A percentile compares a stretch with the other conserved stretches of the same genome.
Conservation (phyloP, 441 rosid genomes). For the Rhodomyrtus psidioides region DNA sequence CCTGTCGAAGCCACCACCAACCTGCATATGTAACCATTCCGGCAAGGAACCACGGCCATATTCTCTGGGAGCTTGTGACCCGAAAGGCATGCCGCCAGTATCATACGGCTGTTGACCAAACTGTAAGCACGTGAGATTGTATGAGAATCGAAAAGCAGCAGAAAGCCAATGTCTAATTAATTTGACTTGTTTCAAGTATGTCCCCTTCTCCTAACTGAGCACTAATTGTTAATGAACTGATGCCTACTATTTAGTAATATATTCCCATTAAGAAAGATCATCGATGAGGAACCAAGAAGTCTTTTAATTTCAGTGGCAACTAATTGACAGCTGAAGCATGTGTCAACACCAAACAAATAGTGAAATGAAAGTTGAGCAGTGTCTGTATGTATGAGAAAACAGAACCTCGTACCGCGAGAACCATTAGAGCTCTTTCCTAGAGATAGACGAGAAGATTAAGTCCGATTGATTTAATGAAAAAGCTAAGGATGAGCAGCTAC, state of each 20-base stretch:
- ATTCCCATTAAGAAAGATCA: neutral
- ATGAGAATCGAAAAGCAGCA: neutral
- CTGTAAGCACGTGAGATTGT: constrained; percentile 24
- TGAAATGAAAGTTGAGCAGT: neutral
- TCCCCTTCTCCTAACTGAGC: neutral
- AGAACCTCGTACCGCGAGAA: neutral
- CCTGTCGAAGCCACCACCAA: constrained; percentile 69
- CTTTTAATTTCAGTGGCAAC: neutral
- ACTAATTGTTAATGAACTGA: neutral
- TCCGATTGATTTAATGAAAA: neutral
- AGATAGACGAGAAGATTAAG: neutral
- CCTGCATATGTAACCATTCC: constrained; percentile 88
- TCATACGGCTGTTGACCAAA: constrained; percentile 60
- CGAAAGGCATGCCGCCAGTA: constrained; percentile 41
- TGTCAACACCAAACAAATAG: neutral
- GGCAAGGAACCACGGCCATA: constrained; percentile 57
- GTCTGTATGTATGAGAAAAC: neutral
- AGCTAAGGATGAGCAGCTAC: neutral
- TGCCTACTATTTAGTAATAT: neutral
- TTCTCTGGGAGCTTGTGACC: constrained; percentile 53
- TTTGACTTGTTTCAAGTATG: neutral
- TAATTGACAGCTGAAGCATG: neutral
- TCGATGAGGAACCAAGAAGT: neutral
- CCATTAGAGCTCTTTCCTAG: neutral
- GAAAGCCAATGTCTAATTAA: neutral